phyloP scores from a whole-genome alignment of 2,329 filamentous ascomycete species.

The Hyphodiscus sp. region DNA sequence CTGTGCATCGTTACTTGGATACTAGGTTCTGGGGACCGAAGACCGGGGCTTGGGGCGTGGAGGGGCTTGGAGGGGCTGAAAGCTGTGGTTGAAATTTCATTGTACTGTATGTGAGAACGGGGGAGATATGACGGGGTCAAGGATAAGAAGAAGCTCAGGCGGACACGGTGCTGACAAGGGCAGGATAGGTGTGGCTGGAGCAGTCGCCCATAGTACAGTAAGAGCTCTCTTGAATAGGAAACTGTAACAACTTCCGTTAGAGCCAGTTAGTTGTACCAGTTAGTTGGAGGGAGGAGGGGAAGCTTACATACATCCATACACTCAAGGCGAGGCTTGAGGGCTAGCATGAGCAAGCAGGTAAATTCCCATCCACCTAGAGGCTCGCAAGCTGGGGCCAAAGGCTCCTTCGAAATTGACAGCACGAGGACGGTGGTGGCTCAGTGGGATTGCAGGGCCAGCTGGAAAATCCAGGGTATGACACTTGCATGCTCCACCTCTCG shows the following conservation, averaged over 20 bases:
- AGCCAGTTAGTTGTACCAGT: background rate
- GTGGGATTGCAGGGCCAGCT: background rate
- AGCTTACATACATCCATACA: background rate
- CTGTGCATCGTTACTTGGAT: constrained; percentile 14
- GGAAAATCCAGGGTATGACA: constrained; percentile 1
- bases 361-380: background rate
- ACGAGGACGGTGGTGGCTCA: background rate
- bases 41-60: constrained; percentile 18
- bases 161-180: background rate
- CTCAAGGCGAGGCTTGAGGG: background rate
- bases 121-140: background rate
- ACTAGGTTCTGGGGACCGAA: constrained; percentile 16
- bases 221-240: background rate
- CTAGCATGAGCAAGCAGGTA: background rate
- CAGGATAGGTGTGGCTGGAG: background rate
- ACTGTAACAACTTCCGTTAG: background rate
- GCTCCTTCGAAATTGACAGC: background rate
- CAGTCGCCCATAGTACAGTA: background rate
- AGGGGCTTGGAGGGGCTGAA: constrained; percentile 12
- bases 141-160: background rate
- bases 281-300: background rate
- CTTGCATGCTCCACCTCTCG: background rate
- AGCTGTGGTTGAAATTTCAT: background rate
- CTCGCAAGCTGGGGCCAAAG: background rate
- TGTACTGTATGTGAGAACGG: background rate